These are phyloP conservation scores for Usnea hakonensis DNA, from an alignment of 495 filamentous ascomycete genomes.

Conservation along the genomic window DNA sequence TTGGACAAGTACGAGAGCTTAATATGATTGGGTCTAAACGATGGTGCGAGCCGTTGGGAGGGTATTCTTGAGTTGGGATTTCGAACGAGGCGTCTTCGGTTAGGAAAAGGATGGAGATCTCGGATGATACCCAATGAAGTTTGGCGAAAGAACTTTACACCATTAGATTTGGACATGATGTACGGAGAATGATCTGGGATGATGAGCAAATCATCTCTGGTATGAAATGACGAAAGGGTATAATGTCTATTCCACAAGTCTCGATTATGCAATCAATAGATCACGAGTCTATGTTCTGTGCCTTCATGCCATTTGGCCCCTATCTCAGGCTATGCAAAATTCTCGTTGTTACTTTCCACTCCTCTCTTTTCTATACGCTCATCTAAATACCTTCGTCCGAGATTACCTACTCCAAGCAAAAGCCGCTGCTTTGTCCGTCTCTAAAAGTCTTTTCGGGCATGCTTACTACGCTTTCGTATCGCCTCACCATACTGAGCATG, in stretches of 20 bases:
- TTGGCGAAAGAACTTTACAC: not conserved
- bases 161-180: not conserved
- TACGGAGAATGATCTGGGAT: not conserved
- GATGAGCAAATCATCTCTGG: not conserved
- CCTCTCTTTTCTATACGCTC: not conserved
- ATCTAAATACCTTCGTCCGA: conserved; percentile 11
- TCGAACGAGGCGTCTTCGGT: not conserved
- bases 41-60: not conserved
- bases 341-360: not conserved
- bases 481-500: not conserved
- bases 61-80: not conserved
- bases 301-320: not conserved
- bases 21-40: conserved; percentile 38
- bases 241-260: not conserved
- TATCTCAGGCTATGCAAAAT: not conserved
- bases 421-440: not conserved
- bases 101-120: not conserved
- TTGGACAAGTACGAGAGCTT: conserved; percentile 79
- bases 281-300: not conserved
- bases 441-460: not conserved
- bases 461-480: conserved; percentile 5
- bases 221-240: not conserved
- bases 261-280: not conserved
- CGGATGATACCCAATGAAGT: not conserved
- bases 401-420: conserved; percentile 26